Percentiles rank a stretch among this genome's conserved stretches.
Evolutionary conservation across 2,329 filamentous ascomycete species (phyloP).

Genomic region (Pseudogymnoascus sp.): DNA sequence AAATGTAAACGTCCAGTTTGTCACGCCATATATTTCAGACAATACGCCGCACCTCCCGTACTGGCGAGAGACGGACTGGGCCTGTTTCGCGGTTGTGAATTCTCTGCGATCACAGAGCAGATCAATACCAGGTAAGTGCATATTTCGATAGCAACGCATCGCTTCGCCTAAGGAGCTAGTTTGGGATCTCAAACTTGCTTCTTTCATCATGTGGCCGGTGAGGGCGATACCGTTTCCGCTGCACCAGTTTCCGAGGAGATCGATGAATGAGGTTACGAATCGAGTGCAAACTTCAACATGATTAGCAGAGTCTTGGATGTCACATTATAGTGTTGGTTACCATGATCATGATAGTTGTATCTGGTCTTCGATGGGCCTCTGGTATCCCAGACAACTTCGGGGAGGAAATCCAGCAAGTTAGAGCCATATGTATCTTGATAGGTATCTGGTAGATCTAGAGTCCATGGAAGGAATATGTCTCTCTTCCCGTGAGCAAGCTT

Average conservation of each 20-base stretch:
- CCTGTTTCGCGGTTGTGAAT: slow-evolving; percentile 29
- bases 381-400: slow-evolving; percentile 27
- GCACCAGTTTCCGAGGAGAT: slow-evolving; percentile 26
- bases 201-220: slow-evolving; percentile 29
- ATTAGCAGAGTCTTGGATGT: background rate
- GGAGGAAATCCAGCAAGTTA: slow-evolving; percentile 22
- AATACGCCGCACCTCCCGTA: slow-evolving; percentile 24
- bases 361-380: slow-evolving; percentile 21
- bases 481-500: slow-evolving; percentile 18
- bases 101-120: slow-evolving; percentile 26
- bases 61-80: slow-evolving; percentile 25
- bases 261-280: slow-evolving; percentile 27
- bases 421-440: slow-evolving; percentile 20
- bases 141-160: slow-evolving; percentile 27
- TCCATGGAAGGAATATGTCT: slow-evolving; percentile 28
- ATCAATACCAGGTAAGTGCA: slow-evolving; percentile 28
- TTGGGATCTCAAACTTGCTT: slow-evolving; percentile 26
- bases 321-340: background rate
- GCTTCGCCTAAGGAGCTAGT: slow-evolving; percentile 27
- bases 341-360: slow-evolving; percentile 28
- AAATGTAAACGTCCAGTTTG: slow-evolving; percentile 28
- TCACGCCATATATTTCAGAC: slow-evolving; percentile 27
- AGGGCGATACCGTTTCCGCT: slow-evolving; percentile 22
- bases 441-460: slow-evolving; percentile 22
- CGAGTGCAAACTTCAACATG: slow-evolving; percentile 20